Evolutionary conservation across 768 basidiomycete species (phyloP), one percentile per base, ranked within the genome.

Genomic region (Candolleomyces aberdarensis): DNA sequence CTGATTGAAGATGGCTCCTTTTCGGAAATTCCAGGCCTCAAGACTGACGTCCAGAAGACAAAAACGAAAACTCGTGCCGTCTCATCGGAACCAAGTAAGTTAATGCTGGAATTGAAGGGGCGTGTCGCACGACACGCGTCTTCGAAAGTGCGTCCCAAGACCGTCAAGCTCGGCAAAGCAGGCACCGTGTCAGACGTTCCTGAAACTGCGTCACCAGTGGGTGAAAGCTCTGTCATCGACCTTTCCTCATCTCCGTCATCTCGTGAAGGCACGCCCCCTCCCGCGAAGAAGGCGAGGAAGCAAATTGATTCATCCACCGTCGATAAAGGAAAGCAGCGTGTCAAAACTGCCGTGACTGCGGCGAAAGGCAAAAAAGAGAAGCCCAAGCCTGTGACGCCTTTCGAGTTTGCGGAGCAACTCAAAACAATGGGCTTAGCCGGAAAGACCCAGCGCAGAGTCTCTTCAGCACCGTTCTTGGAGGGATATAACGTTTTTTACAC

Each of bases 401-500:
- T 75, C 3, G 82, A 86, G 62, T 88, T 82, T 65, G 86, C 84
- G 3, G 76, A 75, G 65, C 79, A 73, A 62, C 70, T 86, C 15
- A 74, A 77, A 29, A 74, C 74, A 5, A 69, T 74, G 47, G 62
- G 64, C 59, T 64, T 65, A 14, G 63, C 17, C 59, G 17, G 63
- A 48, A 32, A 52, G 56, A 50, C 46, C 22, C 52, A 60, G 53
- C 44, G 53, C 43, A 65, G 62, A 43, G 60, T 59, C 19, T 56
- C 57, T 14, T 63, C 60, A 22, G 57, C 62, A 48, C 70, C 69
- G 59, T 82, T 80, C 65, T 75, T 89, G 20, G 72, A 74, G 50
- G 85, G 85, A 22, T 83, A 79, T 66, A 74, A 71, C 51, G 82
- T 90, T 36, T 85, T 83, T 66, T 88, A 85, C 65, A 71, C 75